Evolutionary conservation across 345 rosid species (phyloP), one percentile per base, ranked within the genome.

Genomic region (Salix arbutifolia): DNA sequence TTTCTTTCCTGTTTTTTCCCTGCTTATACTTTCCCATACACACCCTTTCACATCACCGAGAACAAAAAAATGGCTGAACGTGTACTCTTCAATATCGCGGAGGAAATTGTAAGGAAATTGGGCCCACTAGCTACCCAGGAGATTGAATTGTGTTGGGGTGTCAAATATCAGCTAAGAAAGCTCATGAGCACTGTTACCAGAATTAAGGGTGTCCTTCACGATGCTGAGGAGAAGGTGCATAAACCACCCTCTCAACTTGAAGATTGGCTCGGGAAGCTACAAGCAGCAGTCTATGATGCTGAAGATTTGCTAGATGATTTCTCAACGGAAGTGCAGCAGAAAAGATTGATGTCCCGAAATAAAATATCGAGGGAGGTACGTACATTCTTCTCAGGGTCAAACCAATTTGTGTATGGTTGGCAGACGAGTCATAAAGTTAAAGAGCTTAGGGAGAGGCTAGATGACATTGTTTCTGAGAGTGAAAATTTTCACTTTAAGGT

Each of bases 271-370:
- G 73, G 35, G 4, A 23, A 74, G 65, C 74, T 84, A 9, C 77
- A 69, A 44, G 84, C 73, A 7, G 84, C 71, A 1, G 35, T 78
- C 5, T 82, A 79, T 23, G 84, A 84, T 37, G 81, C 77, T 4
- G 82, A 86, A 6, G 87, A 84, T 62, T 35, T 84, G 79, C 73
- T 79, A 0, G 84, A 83, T 37, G 86, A 84, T 40, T 65, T 84
- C 37, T 70, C 74, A 1, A 77, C 83, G 1, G 78, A 77, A 68
- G 69, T 46, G 18, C 7, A 28, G 30, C 65, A 33, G 37, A 75
- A 11, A n/a, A 67, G 69, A 9, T 4, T 56, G 28, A 62, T 72
- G 70, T 33, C 11, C 12, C 31, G 58, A 0, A 25, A 67, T 31
- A 38, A 44, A 35, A 4, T 70, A n/a, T 2, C 11, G 1, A 73